phyloP scores from a whole-genome alignment of 108 stramenopile species.

The Bacterosira constricta region DNA sequence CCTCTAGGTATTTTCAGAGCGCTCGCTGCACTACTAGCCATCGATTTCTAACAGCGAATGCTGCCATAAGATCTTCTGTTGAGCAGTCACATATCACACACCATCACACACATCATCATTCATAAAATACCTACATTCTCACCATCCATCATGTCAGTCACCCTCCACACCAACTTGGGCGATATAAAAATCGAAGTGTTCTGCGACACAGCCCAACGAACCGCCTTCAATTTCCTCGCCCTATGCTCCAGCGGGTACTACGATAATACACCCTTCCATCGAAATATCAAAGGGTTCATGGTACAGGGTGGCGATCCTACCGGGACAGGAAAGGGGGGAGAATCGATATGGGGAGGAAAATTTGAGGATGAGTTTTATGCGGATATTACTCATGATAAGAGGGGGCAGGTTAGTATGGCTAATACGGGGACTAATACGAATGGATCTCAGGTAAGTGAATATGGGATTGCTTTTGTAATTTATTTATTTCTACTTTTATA shows the following conservation, averaged over 20 bases:
- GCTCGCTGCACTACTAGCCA: neutral
- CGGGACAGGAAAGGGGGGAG: conserved; percentile 85
- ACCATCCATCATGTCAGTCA: conserved; percentile 94
- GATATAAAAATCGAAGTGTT: conserved; percentile 95
- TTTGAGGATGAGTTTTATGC: conserved; percentile 97
- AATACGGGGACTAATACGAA: conserved; percentile 93
- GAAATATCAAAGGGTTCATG: conserved; percentile 96
- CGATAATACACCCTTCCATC: conserved; percentile 92
- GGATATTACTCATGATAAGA: conserved; percentile 83
- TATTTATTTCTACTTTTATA: too few relatives aligned
- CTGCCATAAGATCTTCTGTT: neutral
- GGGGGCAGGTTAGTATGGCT: conserved; percentile 94
- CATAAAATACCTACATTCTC: too few relatives aligned
- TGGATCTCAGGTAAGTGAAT: conserved; percentile 43
- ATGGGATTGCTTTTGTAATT: too few relatives aligned
- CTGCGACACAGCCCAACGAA: conserved; percentile 94
- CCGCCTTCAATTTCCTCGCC: conserved; percentile 91
- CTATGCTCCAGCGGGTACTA: conserved; percentile 89
- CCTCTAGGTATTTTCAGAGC: too few relatives aligned
- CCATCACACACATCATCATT: too few relatives aligned
- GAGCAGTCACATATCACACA: neutral
- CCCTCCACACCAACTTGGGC: conserved; percentile 91
- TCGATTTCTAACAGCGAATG: neutral
- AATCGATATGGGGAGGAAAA: conserved; percentile 96
- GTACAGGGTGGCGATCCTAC: conserved; percentile 97